These are phyloP conservation scores for Eucalyptus regnans DNA, from an alignment of 345 rosid genomes.

Conservation along the genomic window DNA sequence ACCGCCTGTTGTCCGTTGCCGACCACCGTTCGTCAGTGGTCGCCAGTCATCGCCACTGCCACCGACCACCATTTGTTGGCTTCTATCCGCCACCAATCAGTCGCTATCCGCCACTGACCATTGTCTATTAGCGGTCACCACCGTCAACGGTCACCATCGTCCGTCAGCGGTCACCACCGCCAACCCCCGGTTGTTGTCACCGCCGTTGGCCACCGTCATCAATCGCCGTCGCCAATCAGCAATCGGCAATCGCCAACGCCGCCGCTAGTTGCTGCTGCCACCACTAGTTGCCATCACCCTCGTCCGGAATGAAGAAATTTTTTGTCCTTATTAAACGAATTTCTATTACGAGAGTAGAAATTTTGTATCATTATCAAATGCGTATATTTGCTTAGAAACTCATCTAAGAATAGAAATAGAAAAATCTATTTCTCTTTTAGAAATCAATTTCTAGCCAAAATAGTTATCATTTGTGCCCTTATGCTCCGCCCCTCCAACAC, in stretches of 20 bases:
- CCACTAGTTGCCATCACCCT: rapidly evolving
- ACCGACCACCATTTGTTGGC: rapidly evolving
- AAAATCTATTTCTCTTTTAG: rapidly evolving
- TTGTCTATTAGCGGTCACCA: rapidly evolving
- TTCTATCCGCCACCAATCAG: rapidly evolving
- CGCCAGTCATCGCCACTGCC: rapidly evolving
- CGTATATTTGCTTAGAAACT: no score
- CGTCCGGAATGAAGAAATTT: no score
- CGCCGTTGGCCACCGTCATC: no score
- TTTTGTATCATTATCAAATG: no score
- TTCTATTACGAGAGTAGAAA: rapidly evolving
- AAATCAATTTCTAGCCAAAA: no score
- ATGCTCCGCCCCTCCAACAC: no score
- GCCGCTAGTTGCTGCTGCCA: rapidly evolving
- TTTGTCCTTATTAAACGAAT: no score
- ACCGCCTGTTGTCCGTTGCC: rapidly evolving
- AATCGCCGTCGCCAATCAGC: rapidly evolving
- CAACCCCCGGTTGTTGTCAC: rapidly evolving
- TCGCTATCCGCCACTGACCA: rapidly evolving
- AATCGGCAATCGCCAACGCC: rapidly evolving
- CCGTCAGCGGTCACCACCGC: rapidly evolving
- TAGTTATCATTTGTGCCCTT: no score
- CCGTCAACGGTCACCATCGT: rapidly evolving
- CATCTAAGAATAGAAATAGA: no score
- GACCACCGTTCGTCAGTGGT: no score